Evolutionary conservation across 306 rosid genomes (phyloP), one percentile per base, ranked within the genome.

Genomic region (Medicago ruthenica): DNA sequence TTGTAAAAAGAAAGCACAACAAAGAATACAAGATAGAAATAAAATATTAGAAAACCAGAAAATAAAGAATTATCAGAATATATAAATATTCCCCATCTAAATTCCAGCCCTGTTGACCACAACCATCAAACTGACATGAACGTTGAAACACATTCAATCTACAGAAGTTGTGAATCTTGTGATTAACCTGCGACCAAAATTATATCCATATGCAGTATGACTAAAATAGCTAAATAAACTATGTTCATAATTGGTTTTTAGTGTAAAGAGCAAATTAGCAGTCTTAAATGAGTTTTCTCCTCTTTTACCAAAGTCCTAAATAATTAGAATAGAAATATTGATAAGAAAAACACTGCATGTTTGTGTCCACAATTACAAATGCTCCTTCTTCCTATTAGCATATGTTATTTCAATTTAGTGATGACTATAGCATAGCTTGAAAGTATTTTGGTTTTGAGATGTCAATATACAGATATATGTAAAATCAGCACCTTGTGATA

Each of bases 401-500:
- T 31, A 40, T 34, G 48, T 54, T 68, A 72, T 58, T 58, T 72
- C 39, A 77, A 17, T 48, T 16, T 61, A 63, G 67, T 60, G 39
- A 48, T 73, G 59, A 41, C 27, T 16, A 67, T 13, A 47, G 63
- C 63, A 78, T 69, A 60, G 39, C 18, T 51, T 39, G 50, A 68
- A 74, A 79, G 69, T 45, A 16, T 20, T 42, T 12, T 67, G 36
- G 15, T 53, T 41, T 70, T 44, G 54, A 60, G 71, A 17, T 8
- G 48, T 27, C 18, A 16, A 50, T 66, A 60, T 70, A 65, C 42
- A 71, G 60, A 21, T 50, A 34, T 61, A 16, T 48, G 45, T 21
- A 73, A 40, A 61, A 59, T 6, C 16, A 70, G 50, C 85, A 96
- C 99, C 98, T 88, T 90, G 88, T 96, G 99, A 83, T 92, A 96